Percentiles rank a stretch among this genome's conserved stretches.
phyloP scores from a whole-genome alignment of 176 grass and related monocot genomes.

The Avena atlantica region DNA sequence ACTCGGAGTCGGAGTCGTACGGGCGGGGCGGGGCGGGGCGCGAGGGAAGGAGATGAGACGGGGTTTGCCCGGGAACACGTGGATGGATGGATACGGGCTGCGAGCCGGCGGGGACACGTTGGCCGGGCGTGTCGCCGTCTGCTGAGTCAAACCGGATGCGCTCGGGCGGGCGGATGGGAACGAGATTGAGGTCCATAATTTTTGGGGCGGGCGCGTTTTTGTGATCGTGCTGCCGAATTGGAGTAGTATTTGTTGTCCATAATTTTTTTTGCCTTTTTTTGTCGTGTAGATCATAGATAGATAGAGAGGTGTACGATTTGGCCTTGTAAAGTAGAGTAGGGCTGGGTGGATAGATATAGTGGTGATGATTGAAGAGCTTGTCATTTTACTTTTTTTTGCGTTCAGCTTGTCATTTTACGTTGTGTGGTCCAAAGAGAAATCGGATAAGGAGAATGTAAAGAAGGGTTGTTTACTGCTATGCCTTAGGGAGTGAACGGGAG shows the following conservation, averaged over 20 bases:
- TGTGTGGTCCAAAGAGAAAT: background rate
- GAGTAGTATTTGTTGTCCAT: background rate
- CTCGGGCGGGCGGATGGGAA: background rate
- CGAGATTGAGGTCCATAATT: conserved; percentile 28
- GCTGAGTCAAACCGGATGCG: conserved; percentile 35
- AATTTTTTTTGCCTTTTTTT: background rate
- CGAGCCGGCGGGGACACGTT: conserved; percentile 24
- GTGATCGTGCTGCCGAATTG: background rate
- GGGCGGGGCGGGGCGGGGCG: background rate
- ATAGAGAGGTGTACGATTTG: background rate
- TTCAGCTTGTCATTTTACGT: background rate
- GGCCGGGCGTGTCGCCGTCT: conserved; percentile 36
- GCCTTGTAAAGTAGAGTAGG: background rate
- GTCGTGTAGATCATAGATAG: background rate
- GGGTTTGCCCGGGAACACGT: conserved; percentile 33
- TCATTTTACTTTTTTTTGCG: background rate
- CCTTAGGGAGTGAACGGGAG: background rate
- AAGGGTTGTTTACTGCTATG: too few relatives aligned
- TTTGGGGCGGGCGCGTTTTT: background rate
- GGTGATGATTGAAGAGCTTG: background rate
- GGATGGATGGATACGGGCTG: conserved; percentile 48
- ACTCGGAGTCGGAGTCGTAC: conserved; percentile 8
- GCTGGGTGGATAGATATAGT: background rate
- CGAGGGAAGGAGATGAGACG: background rate
- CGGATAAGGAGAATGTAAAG: background rate